phyloP scores from a whole-genome alignment of 1,284 basidiomycete species.

The Trametes sp. region DNA sequence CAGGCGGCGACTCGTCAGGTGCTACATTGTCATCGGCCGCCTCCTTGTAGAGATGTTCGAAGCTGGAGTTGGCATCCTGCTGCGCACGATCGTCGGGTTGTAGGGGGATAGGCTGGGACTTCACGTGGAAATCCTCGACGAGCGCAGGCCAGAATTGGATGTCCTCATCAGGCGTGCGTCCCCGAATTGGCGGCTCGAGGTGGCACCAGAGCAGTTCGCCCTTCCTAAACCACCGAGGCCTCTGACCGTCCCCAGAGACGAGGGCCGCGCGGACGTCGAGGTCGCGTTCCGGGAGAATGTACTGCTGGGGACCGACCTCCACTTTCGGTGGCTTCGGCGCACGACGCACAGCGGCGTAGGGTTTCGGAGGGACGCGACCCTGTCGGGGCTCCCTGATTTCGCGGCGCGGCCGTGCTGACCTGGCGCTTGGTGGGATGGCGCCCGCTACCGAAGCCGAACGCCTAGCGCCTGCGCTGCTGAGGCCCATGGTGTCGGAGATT shows the following conservation, averaged over 20 bases:
- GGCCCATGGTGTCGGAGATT: slow-evolving; percentile 67
- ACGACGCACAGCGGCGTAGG: slow-evolving; percentile 66
- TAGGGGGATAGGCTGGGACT: slow-evolving; percentile 40
- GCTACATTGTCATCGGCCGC: slow-evolving; percentile 20
- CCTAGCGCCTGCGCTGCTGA: slow-evolving; percentile 19
- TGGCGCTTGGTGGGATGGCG: slow-evolving; percentile 13
- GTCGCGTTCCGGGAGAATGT: slow-evolving; percentile 64
- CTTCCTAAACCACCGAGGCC: slow-evolving; percentile 66
- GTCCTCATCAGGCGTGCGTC: slow-evolving; percentile 45
- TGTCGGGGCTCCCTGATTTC: slow-evolving; percentile 26
- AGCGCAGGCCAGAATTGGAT: slow-evolving; percentile 79
- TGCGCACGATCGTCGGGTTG: slow-evolving; percentile 15
- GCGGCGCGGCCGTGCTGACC: slow-evolving; percentile 23
- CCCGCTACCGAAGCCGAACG: slow-evolving; percentile 23
- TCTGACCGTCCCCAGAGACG: slow-evolving; percentile 46
- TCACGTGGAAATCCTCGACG: slow-evolving; percentile 64
- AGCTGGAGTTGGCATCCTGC: slow-evolving; percentile 19
- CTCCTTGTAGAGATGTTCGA: slow-evolving; percentile 21
- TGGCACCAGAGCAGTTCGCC: slow-evolving; percentile 81
- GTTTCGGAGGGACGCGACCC: slow-evolving; percentile 35
- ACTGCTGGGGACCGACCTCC: slow-evolving; percentile 52
- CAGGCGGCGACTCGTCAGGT: neutral
- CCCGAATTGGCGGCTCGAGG: slow-evolving; percentile 58
- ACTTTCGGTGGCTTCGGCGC: slow-evolving; percentile 51
- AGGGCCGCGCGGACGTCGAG: slow-evolving; percentile 64